Base-by-base conservation (phyloP, 441 rosid species). In the Gossypium aridum region DNA sequence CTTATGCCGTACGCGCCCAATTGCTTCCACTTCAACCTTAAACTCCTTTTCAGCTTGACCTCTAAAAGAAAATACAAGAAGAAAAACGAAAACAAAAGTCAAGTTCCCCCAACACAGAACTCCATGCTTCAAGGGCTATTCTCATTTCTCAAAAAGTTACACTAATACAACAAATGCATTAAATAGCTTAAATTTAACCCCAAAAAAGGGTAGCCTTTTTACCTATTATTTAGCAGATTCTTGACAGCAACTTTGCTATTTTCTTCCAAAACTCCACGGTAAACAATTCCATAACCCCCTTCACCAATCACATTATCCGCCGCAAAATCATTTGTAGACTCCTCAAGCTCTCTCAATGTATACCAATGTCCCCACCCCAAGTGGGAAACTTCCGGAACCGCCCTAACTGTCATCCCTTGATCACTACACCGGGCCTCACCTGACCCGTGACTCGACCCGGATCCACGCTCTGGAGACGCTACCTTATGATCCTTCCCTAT, bases 41-140 rank as follows among this genome's bases (percentile, higher is more conserved):
- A 94, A 94, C 75, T 94, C 98, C 90, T 82, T 94, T 83, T 94
- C 97, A 74, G 97, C 97, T 72, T 94, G 98, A 77, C 98, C 98
- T 84, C 90, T 94, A 76, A 73, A 74, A 72, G 63, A 69, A 65
- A 80, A 64, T 3, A 77, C 76, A 60, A n/a, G 23, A 83, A 67
- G 61, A 66, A 49, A 49, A 49, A 14, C 20, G 79, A 83, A 39
- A 73, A 68, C 0, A 80, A 76, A 20, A 72, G 64, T 74, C 72
- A 72, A 72, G 43, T 75, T 56, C 76, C n/a, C 23, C 14, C 43
- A n/a, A 2, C 78, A 14, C 55, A 70, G 77, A 78, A 13, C 80
- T 81, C 64, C 78, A 73, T 0, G 80, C 79, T 13, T 74, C 70
- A 78, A 56, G 26, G 12, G 78, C 66, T 83, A 31, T 74, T 16